Evolutionary conservation across 163 green algal genomes (phyloP).

Genomic region (Coccomyxa subellipsoidea): DNA sequence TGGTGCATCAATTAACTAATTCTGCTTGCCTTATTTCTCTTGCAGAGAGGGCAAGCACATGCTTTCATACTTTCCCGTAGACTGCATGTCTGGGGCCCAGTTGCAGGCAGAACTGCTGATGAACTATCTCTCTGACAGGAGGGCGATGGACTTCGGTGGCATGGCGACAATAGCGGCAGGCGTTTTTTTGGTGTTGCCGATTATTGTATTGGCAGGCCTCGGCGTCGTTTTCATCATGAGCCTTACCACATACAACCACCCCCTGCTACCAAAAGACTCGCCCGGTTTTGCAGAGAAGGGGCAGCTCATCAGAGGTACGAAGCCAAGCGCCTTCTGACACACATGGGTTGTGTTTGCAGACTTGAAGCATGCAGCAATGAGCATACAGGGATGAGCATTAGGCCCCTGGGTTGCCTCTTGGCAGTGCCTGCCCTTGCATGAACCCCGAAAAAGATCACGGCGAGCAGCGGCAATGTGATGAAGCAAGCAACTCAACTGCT

Average conservation of each 20-base stretch:
- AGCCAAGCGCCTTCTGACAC: neutral
- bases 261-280: neutral
- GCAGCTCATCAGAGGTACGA: neutral
- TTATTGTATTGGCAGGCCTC: neutral
- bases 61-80: too few relatives aligned
- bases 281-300: neutral
- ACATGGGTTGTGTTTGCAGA: neutral
- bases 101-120: too few relatives aligned
- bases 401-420: neutral
- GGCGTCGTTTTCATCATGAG: neutral
- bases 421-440: neutral
- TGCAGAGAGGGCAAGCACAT: too few relatives aligned
- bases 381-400: too few relatives aligned
- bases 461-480: neutral
- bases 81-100: too few relatives aligned
- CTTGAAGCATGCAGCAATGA: neutral
- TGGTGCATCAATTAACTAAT: too few relatives aligned
- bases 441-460: neutral
- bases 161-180: neutral
- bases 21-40: too few relatives aligned
- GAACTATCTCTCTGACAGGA: too few relatives aligned
- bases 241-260: neutral
- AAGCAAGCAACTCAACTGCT: neutral
- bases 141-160: neutral
- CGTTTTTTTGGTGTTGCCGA: neutral